Evolutionary conservation across 306 rosid genomes (phyloP), one percentile per base, ranked within the genome.

Genomic region (Medicago lupulina): DNA sequence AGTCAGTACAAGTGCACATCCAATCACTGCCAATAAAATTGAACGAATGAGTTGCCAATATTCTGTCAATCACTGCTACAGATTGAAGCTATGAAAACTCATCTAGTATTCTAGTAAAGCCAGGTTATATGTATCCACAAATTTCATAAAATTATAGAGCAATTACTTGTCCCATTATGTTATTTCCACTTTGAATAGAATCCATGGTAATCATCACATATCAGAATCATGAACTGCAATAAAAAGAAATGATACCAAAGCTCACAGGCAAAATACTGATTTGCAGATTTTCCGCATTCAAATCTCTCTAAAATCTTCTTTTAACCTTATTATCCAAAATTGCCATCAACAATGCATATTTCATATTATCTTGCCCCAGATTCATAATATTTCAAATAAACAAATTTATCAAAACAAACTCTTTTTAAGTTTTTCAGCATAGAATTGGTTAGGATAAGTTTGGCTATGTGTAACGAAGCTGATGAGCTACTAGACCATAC

Each of bases 241-340:
- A 44, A 70, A 36, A 31, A 67, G 47, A 43, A 59, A 18, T 73
- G 15, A 38, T 38, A 49, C 17, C 17, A 7, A 34, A 49, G n/a
- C 18, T 75, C 63, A 59, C 1, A 19, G 70, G 41, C 38, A 31
- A 69, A 58, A 39, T 21, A 62, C 5, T 39, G 53, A 39, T 51
- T 51, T 39, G 67, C 34, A 51, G 18, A 54, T n/a, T 64, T 67
- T 16, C 46, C 10, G 67, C 74, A n/a, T 41, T 43, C 60, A 49
- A 55, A 43, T 28, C 18, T 55, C 67, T 54, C 16, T 53, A 39
- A 71, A 76, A 40, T 53, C 59, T 13, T 79, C 41, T 9, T 15
- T 65, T 49, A 70, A 60, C 17, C 31, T 64, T 25, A 58, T 65
- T 41, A 66, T 79, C 71, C 72, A 70, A 70, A 61, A 60, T 6